phyloP scores from a whole-genome alignment of 805 yeast genomes.

The Spathaspora hagerdaliae region DNA sequence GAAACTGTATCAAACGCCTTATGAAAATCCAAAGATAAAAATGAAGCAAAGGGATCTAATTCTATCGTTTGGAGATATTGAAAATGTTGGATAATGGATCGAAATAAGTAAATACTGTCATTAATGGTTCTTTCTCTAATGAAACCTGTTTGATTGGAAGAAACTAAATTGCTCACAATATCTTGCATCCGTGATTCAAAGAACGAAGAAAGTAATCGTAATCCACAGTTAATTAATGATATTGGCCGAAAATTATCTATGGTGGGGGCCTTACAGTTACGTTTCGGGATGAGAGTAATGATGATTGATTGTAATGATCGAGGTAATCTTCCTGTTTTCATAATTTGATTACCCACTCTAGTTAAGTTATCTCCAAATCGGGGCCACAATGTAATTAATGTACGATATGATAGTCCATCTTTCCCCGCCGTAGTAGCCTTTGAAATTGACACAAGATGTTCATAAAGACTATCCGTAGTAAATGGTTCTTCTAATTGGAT shows the following conservation, averaged over 20 bases:
- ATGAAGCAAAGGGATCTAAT: too few species aligned
- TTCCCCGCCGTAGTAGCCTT: conserved; percentile 1
- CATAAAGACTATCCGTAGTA: not conserved
- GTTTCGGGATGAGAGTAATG: not conserved
- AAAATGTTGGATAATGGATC: too few species aligned
- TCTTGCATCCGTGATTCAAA: not conserved
- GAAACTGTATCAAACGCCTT: too few species aligned
- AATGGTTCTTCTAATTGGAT: not conserved
- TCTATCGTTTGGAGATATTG: too few species aligned
- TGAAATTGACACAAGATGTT: not conserved
- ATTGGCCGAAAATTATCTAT: conserved; percentile 1
- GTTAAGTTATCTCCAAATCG: not conserved
- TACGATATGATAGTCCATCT: not conserved
- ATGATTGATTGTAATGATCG: not conserved
- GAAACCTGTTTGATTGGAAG: conserved; percentile 1
- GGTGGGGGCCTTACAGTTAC: not conserved
- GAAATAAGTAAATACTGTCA: conserved; percentile 8
- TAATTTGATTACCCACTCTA: conserved; percentile 1
- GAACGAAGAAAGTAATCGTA: not conserved
- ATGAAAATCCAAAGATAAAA: too few species aligned
- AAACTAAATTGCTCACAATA: not conserved
- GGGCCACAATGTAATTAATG: not conserved
- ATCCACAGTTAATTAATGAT: not conserved
- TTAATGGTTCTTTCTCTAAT: not conserved
- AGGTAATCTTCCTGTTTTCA: not conserved